A percentile compares a stretch with the other conserved stretches of the same genome.
Conservation (phyloP, 2,329 filamentous ascomycete genomes). For the Diaporthe citri region DNA sequence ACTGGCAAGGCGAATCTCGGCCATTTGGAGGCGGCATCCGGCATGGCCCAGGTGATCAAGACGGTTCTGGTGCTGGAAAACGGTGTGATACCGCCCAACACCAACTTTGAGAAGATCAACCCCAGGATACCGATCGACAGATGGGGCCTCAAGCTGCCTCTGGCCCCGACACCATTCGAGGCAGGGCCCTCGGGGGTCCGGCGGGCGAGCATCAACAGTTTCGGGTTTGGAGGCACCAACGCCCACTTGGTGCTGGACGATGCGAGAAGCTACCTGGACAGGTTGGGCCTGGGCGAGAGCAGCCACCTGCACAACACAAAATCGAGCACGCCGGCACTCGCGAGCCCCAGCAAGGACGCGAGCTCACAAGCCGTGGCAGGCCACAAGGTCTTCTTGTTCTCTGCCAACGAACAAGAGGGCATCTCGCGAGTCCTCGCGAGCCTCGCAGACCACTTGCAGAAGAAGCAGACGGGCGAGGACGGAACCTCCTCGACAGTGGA, state of each 20-base stretch:
- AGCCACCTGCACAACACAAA: conserved; percentile 14
- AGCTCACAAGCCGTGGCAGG: neutral
- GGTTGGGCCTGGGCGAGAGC: conserved; percentile 10
- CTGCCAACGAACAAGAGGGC: conserved; percentile 32
- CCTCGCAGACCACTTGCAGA: conserved; percentile 30
- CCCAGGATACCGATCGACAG: conserved; percentile 39
- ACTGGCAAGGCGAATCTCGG: conserved; percentile 50
- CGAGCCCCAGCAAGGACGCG: neutral
- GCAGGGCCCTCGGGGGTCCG: conserved; percentile 35
- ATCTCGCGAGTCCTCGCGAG: conserved; percentile 32
- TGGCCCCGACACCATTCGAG: conserved; percentile 42
- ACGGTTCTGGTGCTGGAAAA: conserved; percentile 33
- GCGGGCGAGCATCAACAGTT: conserved; percentile 53
- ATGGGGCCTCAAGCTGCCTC: conserved; percentile 36
- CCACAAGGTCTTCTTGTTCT: conserved; percentile 36
- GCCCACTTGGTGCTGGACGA: conserved; percentile 56
- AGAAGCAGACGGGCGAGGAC: conserved; percentile 21
- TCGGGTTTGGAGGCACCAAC: conserved; percentile 61
- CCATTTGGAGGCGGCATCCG: conserved; percentile 34
- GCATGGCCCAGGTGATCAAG: conserved; percentile 37
- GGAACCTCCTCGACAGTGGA: neutral
- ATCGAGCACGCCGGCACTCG: conserved; percentile 6
- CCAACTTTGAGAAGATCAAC: conserved; percentile 42
- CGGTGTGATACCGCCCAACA: conserved; percentile 46
- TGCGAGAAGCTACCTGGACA: conserved; percentile 31